A percentile compares a stretch with the other conserved stretches of the same genome.
Conservation (phyloP, 164 flowering plant genomes). For the Vitis rotundifolia region DNA sequence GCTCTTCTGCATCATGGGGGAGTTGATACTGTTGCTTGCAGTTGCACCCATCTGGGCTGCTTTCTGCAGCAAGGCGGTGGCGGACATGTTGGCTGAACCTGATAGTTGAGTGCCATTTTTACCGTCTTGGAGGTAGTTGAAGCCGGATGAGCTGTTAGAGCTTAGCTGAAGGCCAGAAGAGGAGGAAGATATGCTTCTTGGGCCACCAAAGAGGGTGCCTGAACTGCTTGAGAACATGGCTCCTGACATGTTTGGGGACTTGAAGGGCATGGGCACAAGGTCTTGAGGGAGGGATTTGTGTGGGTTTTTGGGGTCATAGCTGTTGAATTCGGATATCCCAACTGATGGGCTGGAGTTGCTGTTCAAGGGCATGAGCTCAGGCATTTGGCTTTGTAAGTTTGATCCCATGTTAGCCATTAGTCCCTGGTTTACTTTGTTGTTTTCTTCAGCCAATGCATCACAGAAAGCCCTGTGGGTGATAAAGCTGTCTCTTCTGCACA, state of each 20-base stretch:
- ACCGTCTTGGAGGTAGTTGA: constrained; percentile 41
- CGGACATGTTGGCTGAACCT: constrained; percentile 46
- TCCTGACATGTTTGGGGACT: constrained; percentile 43
- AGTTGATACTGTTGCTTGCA: constrained; percentile 41
- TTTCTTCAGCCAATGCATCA: constrained; percentile 71
- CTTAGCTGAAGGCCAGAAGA: constrained; percentile 65
- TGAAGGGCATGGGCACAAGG: constrained; percentile 52
- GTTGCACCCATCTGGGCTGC: constrained; percentile 70
- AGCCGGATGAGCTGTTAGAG: constrained; percentile 39
- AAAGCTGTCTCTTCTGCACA: constrained; percentile 66
- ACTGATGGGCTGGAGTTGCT: constrained; percentile 14
- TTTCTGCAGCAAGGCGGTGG: constrained; percentile 57
- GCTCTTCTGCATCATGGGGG: constrained; percentile 62
- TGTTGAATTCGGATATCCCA: constrained; percentile 35
- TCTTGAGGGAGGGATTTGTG: constrained; percentile 55
- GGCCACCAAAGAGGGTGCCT: constrained; percentile 52
- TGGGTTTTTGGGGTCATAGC: constrained; percentile 44
- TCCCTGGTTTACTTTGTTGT: constrained; percentile 58
- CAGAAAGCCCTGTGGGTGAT: constrained; percentile 78
- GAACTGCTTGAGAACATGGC: constrained; percentile 57
- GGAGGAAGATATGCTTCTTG: constrained; percentile 38
- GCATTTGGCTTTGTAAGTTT: constrained; percentile 29
- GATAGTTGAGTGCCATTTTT: constrained; percentile 32
- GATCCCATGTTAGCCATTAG: constrained; percentile 27
- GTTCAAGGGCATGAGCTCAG: constrained; percentile 33